These are phyloP conservation scores for Nakazawaea ernobii DNA, from an alignment of 805 yeast species.

Conservation along the genomic window DNA sequence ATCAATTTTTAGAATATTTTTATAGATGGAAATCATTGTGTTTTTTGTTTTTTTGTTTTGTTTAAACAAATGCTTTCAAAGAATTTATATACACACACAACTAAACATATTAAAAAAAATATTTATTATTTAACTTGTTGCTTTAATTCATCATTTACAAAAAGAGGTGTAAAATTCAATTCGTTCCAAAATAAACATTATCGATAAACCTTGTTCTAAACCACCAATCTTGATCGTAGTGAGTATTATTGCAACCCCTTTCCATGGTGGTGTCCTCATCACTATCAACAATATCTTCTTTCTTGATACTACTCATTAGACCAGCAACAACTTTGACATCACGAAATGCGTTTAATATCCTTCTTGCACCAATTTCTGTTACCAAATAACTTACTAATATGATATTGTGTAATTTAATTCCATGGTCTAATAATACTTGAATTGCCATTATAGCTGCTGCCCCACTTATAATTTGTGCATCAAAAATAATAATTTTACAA, in stretches of 20 bases:
- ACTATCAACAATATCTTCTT: conserved; percentile 13
- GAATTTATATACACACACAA: no score
- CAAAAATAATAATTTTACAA: conserved; percentile 61
- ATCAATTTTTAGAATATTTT: conserved; percentile 36
- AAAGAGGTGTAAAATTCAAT: conserved; percentile 4
- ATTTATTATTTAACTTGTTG: no score
- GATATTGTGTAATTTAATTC: conserved; percentile 54
- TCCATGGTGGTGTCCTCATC: conserved; percentile 2
- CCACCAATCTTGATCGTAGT: conserved; percentile 49
- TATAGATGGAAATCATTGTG: not conserved
- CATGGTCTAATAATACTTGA: conserved; percentile 80
- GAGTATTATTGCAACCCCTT: conserved; percentile 25
- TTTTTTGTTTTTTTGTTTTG: no score
- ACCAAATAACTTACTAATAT: conserved; percentile 66
- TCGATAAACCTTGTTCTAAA: conserved; percentile 69
- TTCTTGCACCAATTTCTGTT: conserved; percentile 70
- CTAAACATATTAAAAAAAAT: no score
- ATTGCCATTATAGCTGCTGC: conserved; percentile 94
- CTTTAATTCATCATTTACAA: no score
- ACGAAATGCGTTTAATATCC: conserved; percentile 73
- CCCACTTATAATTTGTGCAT: conserved; percentile 86
- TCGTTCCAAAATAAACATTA: conserved; percentile 71
- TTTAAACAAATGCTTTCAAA: no score
- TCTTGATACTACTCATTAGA: conserved; percentile 40
- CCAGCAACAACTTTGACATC: conserved; percentile 66